These are phyloP conservation scores for Oryza longistaminata DNA, from an alignment of 176 grass and related monocot species.

Conservation along the genomic window DNA sequence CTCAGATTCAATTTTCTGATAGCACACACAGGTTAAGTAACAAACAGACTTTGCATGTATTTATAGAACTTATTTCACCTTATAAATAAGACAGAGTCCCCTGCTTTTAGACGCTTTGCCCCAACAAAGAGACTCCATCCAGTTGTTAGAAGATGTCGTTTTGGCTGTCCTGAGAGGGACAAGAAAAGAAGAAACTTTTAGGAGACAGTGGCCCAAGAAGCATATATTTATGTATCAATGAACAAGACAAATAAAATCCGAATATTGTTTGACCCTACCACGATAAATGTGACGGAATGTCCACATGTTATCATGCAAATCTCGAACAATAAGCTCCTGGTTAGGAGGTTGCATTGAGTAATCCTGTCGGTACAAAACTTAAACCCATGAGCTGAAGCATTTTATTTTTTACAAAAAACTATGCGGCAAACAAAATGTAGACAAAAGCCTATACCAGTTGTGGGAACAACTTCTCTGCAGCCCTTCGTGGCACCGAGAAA, in stretches of 20 bases:
- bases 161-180: constrained; percentile 77
- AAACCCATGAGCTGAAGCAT: constrained; percentile 22
- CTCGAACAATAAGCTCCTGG: constrained; percentile 90
- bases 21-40: not conserved
- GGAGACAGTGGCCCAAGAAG: not conserved
- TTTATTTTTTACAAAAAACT: not conserved
- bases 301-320: constrained; percentile 96
- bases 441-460: constrained; percentile 56
- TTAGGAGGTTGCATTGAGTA: constrained; percentile 94
- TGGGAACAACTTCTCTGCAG: constrained; percentile 97
- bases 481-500: constrained; percentile 91
- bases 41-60: not conserved
- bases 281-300: constrained; percentile 99
- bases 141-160: constrained; percentile 96
- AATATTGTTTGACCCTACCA: constrained; percentile 62
- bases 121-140: constrained; percentile 99
- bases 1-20: constrained; percentile 4
- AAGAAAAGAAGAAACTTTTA: constrained; percentile 20
- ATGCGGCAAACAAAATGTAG: not conserved
- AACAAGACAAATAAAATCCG: constrained; percentile 19
- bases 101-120: constrained; percentile 87
- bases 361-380: constrained; percentile 58
- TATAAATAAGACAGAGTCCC: constrained; percentile 97
- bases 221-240: constrained; percentile 3
- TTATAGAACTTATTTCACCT: constrained; percentile 46